phyloP scores from a whole-genome alignment of 192 early-diverging fungal species.

The Rhizophagus prolifer region DNA sequence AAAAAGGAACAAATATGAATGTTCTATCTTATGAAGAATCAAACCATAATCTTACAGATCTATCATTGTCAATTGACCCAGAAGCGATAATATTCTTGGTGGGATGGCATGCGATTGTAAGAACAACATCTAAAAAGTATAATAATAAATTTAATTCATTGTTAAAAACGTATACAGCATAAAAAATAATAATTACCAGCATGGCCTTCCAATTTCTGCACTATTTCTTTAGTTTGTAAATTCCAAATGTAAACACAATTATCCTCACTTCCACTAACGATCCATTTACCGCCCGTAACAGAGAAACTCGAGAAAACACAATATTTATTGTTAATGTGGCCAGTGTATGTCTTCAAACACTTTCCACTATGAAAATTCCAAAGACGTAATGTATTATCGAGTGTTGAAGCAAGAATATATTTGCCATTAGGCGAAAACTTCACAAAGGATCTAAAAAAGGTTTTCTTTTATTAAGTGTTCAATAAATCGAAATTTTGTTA shows the following conservation, averaged over 20 bases:
- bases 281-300: slow-evolving; percentile 91
- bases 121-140: slow-evolving; percentile 77
- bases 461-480: too few relatives aligned
- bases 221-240: slow-evolving; percentile 92
- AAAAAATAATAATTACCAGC: slow-evolving; percentile 55
- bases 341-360: slow-evolving; percentile 92
- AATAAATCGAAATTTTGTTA: neutral
- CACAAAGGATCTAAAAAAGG: slow-evolving; percentile 72
- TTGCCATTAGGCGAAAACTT: slow-evolving; percentile 99
- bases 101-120: slow-evolving; percentile 93
- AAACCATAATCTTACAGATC: slow-evolving; percentile 85
- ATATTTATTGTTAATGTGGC: slow-evolving; percentile 88
- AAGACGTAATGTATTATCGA: slow-evolving; percentile 90
- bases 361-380: slow-evolving; percentile 95
- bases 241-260: slow-evolving; percentile 96
- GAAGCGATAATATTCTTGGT: slow-evolving; percentile 94
- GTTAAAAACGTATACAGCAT: slow-evolving; percentile 5
- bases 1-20: neutral
- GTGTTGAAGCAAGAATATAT: slow-evolving; percentile 92
- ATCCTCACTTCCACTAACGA: slow-evolving; percentile 96
- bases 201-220: slow-evolving; percentile 92
- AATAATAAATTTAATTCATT: too few relatives aligned
- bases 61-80: slow-evolving; percentile 88
- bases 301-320: slow-evolving; percentile 95
- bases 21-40: slow-evolving; percentile 41